Percentiles rank a stretch among this genome's conserved stretches.
These are phyloP conservation scores for Lepidium sativum DNA, from an alignment of 345 rosid species.

Conservation along the genomic window DNA sequence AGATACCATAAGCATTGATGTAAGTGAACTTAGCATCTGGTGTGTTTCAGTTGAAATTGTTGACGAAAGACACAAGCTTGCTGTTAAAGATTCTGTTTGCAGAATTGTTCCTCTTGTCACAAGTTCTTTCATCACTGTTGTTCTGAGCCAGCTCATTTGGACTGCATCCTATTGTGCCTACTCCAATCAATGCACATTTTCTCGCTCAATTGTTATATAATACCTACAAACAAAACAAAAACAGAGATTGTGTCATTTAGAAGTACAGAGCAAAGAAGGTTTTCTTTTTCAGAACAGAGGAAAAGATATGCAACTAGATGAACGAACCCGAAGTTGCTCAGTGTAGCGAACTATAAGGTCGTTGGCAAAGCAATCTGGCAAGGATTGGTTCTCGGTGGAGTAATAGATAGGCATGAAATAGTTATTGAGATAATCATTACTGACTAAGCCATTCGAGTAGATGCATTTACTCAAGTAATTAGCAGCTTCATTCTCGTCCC, in stretches of 20 bases:
- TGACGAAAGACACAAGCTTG: conserved; percentile 61
- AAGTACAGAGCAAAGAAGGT: background rate
- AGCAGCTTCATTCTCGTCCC: conserved; percentile 46
- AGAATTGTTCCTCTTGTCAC: conserved; percentile 49
- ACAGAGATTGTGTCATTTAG: background rate
- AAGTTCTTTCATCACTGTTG: conserved; percentile 58
- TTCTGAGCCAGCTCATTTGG: conserved; percentile 69
- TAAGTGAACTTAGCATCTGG: conserved; percentile 58
- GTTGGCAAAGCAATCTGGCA: conserved; percentile 52
- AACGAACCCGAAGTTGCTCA: conserved; percentile 45
- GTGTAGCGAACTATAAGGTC: conserved; percentile 55
- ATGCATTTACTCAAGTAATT: conserved; percentile 61
- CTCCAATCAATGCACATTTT: conserved; percentile 65
- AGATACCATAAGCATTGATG: conserved; percentile 67
- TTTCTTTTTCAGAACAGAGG: background rate
- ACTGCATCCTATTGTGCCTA: conserved; percentile 86
- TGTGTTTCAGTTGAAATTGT: conserved; percentile 45
- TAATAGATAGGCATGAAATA: conserved; percentile 73
- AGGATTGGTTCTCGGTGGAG: conserved; percentile 42
- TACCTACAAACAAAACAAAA: conserved; percentile 21
- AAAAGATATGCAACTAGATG: background rate
- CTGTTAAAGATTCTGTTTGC: conserved; percentile 70
- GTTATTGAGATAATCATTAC: conserved; percentile 93
- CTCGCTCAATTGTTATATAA: conserved; percentile 77
- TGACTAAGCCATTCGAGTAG: conserved; percentile 65